Percentiles rank a stretch among this genome's conserved stretches.
Evolutionary conservation across 2,329 filamentous ascomycete species (phyloP).

Genomic region (Fusarium cicatricum): DNA sequence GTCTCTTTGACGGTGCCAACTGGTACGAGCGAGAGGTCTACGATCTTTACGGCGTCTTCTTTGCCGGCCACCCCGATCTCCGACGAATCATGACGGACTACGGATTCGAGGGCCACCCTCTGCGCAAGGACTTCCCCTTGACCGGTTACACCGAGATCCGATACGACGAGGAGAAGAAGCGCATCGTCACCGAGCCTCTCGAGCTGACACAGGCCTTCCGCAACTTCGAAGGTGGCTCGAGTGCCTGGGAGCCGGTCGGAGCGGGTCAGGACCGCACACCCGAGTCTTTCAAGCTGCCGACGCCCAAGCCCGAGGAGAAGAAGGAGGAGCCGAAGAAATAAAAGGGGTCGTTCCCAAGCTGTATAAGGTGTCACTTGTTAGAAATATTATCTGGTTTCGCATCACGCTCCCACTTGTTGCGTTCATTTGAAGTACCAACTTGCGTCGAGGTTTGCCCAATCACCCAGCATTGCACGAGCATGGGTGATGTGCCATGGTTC

Average conservation of each 20-base stretch:
- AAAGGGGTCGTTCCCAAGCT: conserved; percentile 41
- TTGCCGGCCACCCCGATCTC: conserved; percentile 92
- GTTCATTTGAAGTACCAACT: conserved; percentile 15
- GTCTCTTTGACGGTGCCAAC: conserved; percentile 92
- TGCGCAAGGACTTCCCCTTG: conserved; percentile 97
- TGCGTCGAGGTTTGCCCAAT: conserved; percentile 1
- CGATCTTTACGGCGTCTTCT: conserved; percentile 97
- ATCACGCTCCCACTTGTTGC: conserved; percentile 20
- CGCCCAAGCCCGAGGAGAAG: conserved; percentile 92
- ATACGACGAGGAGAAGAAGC: conserved; percentile 99
- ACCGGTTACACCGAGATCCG: conserved; percentile 98
- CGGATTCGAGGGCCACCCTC: conserved; percentile 95
- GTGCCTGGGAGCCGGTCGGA: conserved; percentile 72
- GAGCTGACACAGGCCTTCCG: conserved; percentile 98
- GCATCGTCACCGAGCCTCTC: conserved; percentile 96
- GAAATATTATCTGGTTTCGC: conserved; percentile 43
- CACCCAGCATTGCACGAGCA: conserved; percentile 10
- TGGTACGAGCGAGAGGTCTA: conserved; percentile 99
- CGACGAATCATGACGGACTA: conserved; percentile 99
- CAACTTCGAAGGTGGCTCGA: conserved; percentile 92
- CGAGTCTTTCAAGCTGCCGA: conserved; percentile 91
- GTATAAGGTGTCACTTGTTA: conserved; percentile 47
- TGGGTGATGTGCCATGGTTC: conserved; percentile 8
- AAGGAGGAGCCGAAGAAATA: conserved; percentile 94
- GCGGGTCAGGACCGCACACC: conserved; percentile 80